phyloP scores from a whole-genome alignment of 2,329 filamentous ascomycete genomes.

The Epicoccum sorghinum region DNA sequence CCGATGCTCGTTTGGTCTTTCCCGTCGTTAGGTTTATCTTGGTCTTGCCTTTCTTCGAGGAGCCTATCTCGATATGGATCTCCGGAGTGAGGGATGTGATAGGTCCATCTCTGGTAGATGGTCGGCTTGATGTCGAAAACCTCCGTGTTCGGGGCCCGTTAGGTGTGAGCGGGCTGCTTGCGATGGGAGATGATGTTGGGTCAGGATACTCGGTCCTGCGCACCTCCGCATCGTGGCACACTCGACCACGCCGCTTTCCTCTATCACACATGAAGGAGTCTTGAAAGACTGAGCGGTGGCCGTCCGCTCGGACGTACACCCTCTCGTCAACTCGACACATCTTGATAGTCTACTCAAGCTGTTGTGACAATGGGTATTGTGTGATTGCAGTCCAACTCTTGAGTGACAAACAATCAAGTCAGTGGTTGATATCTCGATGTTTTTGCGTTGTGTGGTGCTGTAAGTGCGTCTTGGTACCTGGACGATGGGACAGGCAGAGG shows the following conservation, averaged over 20 bases:
- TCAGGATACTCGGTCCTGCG: constrained; percentile 37
- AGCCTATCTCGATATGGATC: constrained; percentile 37
- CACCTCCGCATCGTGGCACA: constrained; percentile 35
- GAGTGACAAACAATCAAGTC: too few species aligned
- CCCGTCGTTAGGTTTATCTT: constrained; percentile 27
- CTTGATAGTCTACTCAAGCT: constrained; percentile 2
- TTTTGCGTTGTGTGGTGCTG: background rate
- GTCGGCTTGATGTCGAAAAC: constrained; percentile 32
- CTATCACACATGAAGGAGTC: constrained; percentile 35
- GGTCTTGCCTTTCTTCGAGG: constrained; percentile 31
- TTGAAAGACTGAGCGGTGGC: constrained; percentile 31
- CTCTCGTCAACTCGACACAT: constrained; percentile 45
- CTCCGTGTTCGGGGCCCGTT: constrained; percentile 24
- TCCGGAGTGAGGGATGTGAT: constrained; percentile 30
- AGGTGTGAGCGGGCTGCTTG: constrained; percentile 41
- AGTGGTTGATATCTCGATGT: background rate
- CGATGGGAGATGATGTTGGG: constrained; percentile 36
- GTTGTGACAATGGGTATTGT: background rate
- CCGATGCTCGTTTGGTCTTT: constrained; percentile 29
- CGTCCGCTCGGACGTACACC: constrained; percentile 35
- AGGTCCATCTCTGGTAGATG: constrained; percentile 32
- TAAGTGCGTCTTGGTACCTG: background rate
- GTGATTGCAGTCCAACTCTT: too few species aligned
- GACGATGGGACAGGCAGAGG: background rate
- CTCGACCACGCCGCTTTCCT: constrained; percentile 20